Evolutionary conservation across 23 red algal species (phyloP), one percentile per base, ranked within the genome.

Genomic region (Cyanidioschyzon merolae): DNA sequence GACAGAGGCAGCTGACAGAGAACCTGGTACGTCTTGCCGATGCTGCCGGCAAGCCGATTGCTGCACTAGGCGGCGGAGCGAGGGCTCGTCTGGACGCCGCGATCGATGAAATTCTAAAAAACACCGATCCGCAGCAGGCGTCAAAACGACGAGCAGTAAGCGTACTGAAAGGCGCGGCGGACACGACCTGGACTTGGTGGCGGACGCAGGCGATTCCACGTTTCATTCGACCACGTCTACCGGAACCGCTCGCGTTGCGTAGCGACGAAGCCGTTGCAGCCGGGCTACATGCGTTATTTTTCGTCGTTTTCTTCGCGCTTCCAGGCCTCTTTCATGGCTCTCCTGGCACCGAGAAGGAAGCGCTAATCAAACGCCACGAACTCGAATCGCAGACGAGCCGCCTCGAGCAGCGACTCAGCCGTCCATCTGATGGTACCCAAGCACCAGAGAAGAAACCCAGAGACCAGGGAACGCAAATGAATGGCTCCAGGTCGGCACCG

Each of bases 221-320:
- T 32, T 25, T 15, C 12, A 35, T 71, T 25, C 63, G 63, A 7
- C 63, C 63, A 35, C 63, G 63, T 25, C 32, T 71, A 27, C 63
- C 63, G 29, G 32, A 25, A 27, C 7, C 63, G 3, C 63, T 71
- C 12, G n/a, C n/a, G 16, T 25, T 12, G 63, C 63, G 63, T 27
- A 71, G 63, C 63, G 32, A 71, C 30, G 63, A 71, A 27, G 63
- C 63, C 16, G 30, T 71, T 27, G 63, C 63, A 25, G 63, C n/a
- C 16, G 63, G 63, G 12, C 29, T 71, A 27, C 63, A 71, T 71
- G 63, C 63, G 63, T 25, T 35, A 25, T 71, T 71, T 27, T 35
- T 71, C n/a, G 12, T 71, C n/a, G 2, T 71, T 3, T 71, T 71
- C 63, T 71, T 71, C 63, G 63, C 32, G 29, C 63, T 71, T 7